Evolutionary conservation across 768 basidiomycete species (phyloP).

Genomic region (Scleroderma bovista): DNA sequence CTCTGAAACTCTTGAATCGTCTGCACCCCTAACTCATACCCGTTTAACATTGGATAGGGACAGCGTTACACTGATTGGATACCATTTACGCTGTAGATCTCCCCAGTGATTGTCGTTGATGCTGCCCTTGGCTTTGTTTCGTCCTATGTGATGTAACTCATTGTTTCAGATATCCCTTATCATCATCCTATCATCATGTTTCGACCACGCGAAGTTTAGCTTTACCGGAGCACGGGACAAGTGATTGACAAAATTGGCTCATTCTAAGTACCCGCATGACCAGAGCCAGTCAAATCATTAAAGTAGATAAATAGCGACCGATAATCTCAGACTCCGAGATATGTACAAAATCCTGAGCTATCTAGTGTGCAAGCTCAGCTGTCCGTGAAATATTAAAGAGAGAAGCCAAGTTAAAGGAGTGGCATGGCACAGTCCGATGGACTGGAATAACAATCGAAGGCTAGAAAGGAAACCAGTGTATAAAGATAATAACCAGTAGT

Average conservation of each 20-base stretch:
- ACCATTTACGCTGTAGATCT: background rate
- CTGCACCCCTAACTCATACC: constrained; percentile 37
- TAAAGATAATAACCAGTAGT: background rate
- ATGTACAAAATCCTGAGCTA: constrained; percentile 30
- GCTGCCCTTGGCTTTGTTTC: background rate
- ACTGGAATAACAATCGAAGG: background rate
- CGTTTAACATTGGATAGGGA: background rate
- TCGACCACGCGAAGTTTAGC: no score
- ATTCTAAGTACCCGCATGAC: no score
- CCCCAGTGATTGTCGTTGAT: background rate
- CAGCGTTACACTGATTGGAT: background rate
- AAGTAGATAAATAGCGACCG: background rate
- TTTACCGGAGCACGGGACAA: no score
- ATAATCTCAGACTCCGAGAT: constrained; percentile 24
- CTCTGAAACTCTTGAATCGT: constrained; percentile 55
- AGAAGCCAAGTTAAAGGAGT: background rate
- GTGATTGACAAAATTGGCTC: no score
- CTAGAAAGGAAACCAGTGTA: background rate
- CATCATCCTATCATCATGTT: no score
- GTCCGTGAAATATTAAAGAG: background rate
- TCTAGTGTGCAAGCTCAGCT: constrained; percentile 35
- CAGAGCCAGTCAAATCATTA: no score
- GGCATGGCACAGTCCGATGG: background rate
- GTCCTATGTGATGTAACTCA: no score
- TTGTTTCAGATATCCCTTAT: no score